Base-by-base conservation (phyloP, 768 basidiomycete genomes). In the Strobilomyces dryophilus region DNA sequence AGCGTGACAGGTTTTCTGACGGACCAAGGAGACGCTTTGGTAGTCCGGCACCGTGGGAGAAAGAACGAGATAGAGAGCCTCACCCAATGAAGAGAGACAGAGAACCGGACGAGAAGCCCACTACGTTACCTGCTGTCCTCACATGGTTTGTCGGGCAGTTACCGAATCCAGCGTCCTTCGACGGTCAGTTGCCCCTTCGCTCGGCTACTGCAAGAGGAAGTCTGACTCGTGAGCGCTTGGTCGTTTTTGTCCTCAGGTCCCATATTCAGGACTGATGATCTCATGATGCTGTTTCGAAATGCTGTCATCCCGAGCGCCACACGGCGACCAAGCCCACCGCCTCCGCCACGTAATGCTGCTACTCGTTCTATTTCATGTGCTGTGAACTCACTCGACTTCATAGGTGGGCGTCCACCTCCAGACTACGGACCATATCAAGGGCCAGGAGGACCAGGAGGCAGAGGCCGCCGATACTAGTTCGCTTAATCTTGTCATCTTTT, bases 341-440 rank as follows among this genome's bases (percentile, higher is more conserved):
- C 83, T 7, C 74, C 77, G 18, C 68, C 76, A 47, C 77, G 82
- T 66, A 47, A n/a, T 18, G 47, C 44, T 32, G 47, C 47, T 26
- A 41, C 10, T 51, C n/a, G 7, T 9, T 52, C 47, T 20, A n/a
- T 40, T 14, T 10, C 44, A 44, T 21, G 18, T 52, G 24, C 42
- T 47, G 44, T 47, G 26, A 40, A 21, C 47, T 59, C 53, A 60
- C 48, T 47, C 9, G 21, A 9, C 52, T 49, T 43, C 39, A 36
- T 60, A 79, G 84, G 76, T 55, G 85, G 84, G 14, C 79, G 89
- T 31, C 89, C 89, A 26, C 88, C 90, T 18, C 90, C 89, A 37
- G 89, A 92, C 72, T 92, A 92, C 58, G 83, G 89, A 9, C 90
- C 90, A 17, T 92, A 92, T 60, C 85, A 85, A 66, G 88, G 89